These are phyloP conservation scores for Papiliotrema fonsecae DNA, from an alignment of 1,284 basidiomycete species.

Conservation along the genomic window DNA sequence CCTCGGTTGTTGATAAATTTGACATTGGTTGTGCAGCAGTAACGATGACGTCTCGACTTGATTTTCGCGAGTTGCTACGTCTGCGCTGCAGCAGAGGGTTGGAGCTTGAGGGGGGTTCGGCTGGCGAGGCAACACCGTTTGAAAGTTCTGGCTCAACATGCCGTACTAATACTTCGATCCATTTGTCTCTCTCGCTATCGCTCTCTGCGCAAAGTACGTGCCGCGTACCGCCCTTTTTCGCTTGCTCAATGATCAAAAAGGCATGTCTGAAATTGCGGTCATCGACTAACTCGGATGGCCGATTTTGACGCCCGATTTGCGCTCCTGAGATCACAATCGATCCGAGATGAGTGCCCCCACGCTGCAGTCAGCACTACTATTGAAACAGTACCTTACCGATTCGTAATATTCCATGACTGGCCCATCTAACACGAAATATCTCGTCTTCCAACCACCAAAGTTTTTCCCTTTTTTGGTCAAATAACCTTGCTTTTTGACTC, in stretches of 20 bases:
- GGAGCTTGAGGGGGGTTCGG: conserved; percentile 37
- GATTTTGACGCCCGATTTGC: conserved; percentile 73
- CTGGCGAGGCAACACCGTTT: no score
- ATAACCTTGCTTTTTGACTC: conserved; percentile 92
- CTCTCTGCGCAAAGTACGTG: conserved; percentile 96
- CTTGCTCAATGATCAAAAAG: conserved; percentile 89
- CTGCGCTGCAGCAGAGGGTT: conserved; percentile 15
- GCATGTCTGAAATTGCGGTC: conserved; percentile 95
- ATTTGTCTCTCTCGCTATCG: conserved; percentile 83
- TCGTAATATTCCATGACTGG: conserved; percentile 90
- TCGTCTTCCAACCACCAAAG: conserved; percentile 91
- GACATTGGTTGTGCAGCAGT: conserved; percentile 58
- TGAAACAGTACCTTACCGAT: conserved; percentile 56
- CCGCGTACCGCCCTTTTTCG: conserved; percentile 63
- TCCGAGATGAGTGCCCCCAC: conserved; percentile 82
- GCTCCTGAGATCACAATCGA: conserved; percentile 80
- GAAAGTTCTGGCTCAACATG: conserved; percentile 50
- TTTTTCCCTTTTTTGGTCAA: conserved; percentile 95
- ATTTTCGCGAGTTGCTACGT: conserved; percentile 37
- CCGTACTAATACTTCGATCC: conserved; percentile 89
- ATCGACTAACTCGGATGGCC: conserved; percentile 55
- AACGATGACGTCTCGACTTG: conserved; percentile 60
- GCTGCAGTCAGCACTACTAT: conserved; percentile 51
- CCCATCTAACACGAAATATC: conserved; percentile 87
- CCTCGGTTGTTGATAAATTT: conserved; percentile 58